A percentile compares a stretch with the other conserved stretches of the same genome.
Conservation (phyloP, 306 rosid species). For the Pueraria montana region DNA sequence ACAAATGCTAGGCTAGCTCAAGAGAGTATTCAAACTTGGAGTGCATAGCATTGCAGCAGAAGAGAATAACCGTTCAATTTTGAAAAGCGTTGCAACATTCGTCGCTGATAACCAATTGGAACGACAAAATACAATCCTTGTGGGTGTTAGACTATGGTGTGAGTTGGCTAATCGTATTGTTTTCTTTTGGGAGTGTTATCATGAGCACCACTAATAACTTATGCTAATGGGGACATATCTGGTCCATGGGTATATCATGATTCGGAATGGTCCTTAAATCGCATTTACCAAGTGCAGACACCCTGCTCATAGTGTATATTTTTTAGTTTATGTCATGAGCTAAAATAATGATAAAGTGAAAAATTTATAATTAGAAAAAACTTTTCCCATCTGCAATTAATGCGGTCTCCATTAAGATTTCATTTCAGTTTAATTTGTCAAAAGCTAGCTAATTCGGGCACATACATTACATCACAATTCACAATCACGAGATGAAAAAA, state of each 20-base stretch:
- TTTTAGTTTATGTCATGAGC: conserved; percentile 5
- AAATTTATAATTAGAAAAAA: neutral
- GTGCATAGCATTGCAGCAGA: conserved; percentile 11
- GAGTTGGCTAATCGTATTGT: conserved; percentile 16
- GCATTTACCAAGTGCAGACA: conserved; percentile 27
- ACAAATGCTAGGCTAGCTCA: conserved; percentile 15
- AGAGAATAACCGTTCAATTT: conserved; percentile 15
- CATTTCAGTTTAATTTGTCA: conserved; percentile 4
- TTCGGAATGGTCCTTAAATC: conserved; percentile 42
- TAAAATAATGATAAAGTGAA: conserved; percentile 22
- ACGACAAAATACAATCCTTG: conserved; percentile 1
- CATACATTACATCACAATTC: conserved; percentile 9
- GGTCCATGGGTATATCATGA: conserved; percentile 42
- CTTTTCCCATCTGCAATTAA: neutral
- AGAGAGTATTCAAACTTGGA: conserved; percentile 21
- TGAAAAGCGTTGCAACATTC: conserved; percentile 3
- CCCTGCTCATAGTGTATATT: neutral
- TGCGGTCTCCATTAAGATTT: conserved; percentile 28
- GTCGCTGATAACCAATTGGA: conserved; percentile 5
- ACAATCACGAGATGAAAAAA: neutral
- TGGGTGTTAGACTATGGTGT: conserved; percentile 12
- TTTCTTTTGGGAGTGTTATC: conserved; percentile 35
- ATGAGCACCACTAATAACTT: conserved; percentile 37
- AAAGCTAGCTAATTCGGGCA: conserved; percentile 14
- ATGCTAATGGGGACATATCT: conserved; percentile 32